Base-by-base conservation (phyloP, 352 stramenopile genomes). In the Globisporangium cederbergense region DNA sequence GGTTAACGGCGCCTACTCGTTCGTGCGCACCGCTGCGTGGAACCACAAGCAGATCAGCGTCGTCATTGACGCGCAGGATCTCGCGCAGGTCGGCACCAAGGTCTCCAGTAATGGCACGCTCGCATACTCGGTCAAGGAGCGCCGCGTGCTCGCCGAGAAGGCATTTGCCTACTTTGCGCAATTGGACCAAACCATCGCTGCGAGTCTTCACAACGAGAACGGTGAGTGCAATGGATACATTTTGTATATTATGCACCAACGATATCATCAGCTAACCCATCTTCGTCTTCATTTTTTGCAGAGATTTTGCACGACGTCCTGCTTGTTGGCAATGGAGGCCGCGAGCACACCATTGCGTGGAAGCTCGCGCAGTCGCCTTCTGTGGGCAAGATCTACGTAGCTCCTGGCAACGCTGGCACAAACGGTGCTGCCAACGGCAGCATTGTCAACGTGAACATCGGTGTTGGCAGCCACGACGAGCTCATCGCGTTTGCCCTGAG, bases 291-390 rank as follows among this genome's bases (percentile, higher is more conserved):
- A 32, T 2, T 56, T 60, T 13, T 25, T 25, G 20, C 47, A 70
- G 80, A 85, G 28, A 50, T 81, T 2, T 75, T 94, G 57, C 87
- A 93, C 64, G 83, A 92, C 64, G 87, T 98, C 53, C 76, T 99
- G 36, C 86, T 99, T 22, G 79, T 99, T 9, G 96, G 96, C 62
- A 85, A 83, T 66, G 96, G 96, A 54, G 96, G 96, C 55, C 82
- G 96, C 28, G 96, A 99, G 67, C 95, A 99, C 70, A 83, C 96
- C n/a, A 97, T 99, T 56, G 93, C 91, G 3, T 96, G 91, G 80
- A 98, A 97, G 71, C 73, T 99, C 43, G 87, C 90, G 28, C 87
- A 95, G 60, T 96, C 86, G 22, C 65, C 76, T 25, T 88, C 81
- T 49, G 80, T 76, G 9, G 74, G 83, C 53, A 83, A 84, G 58